Base-by-base conservation (phyloP, 805 yeast genomes). In the Saccharomycopsis fibuligera region DNA sequence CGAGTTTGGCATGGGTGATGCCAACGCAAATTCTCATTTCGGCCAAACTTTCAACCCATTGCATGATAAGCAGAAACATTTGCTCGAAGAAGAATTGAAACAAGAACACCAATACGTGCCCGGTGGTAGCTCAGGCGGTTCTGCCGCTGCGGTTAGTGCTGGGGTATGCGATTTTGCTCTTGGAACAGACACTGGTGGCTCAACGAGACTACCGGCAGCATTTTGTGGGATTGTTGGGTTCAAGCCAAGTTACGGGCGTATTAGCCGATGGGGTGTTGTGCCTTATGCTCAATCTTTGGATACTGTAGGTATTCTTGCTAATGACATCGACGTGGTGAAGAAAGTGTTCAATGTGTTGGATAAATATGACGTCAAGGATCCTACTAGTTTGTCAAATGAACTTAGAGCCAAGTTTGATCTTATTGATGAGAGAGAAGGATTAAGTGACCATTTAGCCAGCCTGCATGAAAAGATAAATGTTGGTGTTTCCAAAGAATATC, bases 111-210 rank as follows among this genome's bases (percentile, higher is more conserved):
- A 63, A 43, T 64, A 75, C 35, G 66, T 78, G 1, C 72, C 84
- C 2, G 99, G 99, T 10, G 99, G 99, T 0, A 89, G 97, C 0
- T 87, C 96, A 5, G 96, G 98, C 17, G 99, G 99, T 0, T 78
- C 93, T 35, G 98, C 98, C 0, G 96, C 96, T 1, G 86, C 95
- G 0, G 96, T 91, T 1, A 83, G 91, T 1, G 76, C 83, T 0
- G 82, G 68, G 1, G 60, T 79, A 54, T 83, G 79, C 30, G 87
- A 83, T 60, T 80, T 86, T 57, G 76, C 95, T 1, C 64, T 93
- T 33, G 99, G 99, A 0, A 86, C 98, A 1, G 99, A 93, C 59
- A 93, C 99, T 0, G 99, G 99, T 4, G 99, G 99, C 0, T 88
- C 97, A 0, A 87, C 93, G 0, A 73, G 99, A 53, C 68, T 87